Evolutionary conservation across 495 filamentous ascomycete genomes (phyloP), one percentile per base, ranked within the genome.

Genomic region (Neurospora sp.): DNA sequence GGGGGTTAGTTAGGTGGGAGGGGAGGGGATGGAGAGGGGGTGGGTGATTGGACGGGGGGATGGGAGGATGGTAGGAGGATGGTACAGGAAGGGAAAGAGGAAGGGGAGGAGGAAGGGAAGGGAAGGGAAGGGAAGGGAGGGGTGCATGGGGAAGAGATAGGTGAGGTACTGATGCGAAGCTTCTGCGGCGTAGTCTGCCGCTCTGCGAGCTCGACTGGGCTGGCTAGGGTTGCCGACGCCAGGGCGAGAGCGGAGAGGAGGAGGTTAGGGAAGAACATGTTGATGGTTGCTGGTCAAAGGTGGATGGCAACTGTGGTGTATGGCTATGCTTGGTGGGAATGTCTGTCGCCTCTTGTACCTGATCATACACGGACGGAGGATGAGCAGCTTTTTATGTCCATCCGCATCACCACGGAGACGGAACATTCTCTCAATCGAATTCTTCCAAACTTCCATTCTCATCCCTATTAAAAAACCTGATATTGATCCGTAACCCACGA

Each of bases 121-220:
- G 40, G 5, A 5, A 42, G 2, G 17, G 0, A 9, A 8, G 40
- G 17, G 2, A 39, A 39, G 36, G 70, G 40, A 7, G n/a, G 39
- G 11, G n/a, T n/a, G n/a, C n/a, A n/a, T n/a, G n/a, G n/a, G 13
- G 11, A 48, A 3, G 19, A 4, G 2, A 11, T 28, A 3, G 43
- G 10, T 31, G 5, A 8, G 0, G 39, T n/a, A 31, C 45, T 34
- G 3, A 15, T 39, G 7, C 39, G 71, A 10, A 78, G 71, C 74
- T 78, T 78, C 48, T 75, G 69, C 0, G 39, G 10, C 9, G 73
- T 43, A 0, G 42, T 69, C 37, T 78, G 77, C n/a, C 77, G 75
- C 71, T 77, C 73, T 1, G 43, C 75, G 3, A 78, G 43, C 69
- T 78, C 31, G 3, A 77, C 62, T 1, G 75, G 77, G 6, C 75